Conservation (phyloP, 164 flowering plant genomes). For the Chimonanthus salicifolius region DNA sequence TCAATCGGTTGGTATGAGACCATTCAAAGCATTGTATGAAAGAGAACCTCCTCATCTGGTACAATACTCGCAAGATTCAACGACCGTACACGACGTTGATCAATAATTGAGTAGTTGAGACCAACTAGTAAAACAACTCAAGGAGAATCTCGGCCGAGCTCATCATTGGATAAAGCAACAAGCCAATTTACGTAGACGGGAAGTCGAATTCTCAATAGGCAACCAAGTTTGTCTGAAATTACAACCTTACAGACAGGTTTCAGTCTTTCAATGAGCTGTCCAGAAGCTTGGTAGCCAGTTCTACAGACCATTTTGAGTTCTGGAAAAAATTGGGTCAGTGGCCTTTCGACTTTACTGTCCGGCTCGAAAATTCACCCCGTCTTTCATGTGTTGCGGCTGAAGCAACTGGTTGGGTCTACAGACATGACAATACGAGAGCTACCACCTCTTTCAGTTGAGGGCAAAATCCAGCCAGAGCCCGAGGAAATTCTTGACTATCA, state of each 20-base stretch:
- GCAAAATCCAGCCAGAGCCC: too few species aligned
- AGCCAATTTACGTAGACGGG: not conserved
- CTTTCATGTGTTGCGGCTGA: too few species aligned
- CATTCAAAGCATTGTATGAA: not conserved
- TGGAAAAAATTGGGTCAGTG: too few species aligned
- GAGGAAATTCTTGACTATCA: too few species aligned
- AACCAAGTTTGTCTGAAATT: conserved; percentile 4
- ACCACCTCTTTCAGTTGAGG: too few species aligned
- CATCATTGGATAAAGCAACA: not conserved
- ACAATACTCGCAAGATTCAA: not conserved
- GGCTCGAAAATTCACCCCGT: too few species aligned
- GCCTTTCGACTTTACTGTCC: too few species aligned
- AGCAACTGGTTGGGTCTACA: too few species aligned
- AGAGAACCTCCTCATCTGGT: not conserved
- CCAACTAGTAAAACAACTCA: not conserved
- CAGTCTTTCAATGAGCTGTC: too few species aligned
- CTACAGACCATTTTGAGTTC: too few species aligned
- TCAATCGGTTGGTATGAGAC: not conserved
- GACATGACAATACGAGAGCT: too few species aligned
- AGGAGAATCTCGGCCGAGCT: not conserved
- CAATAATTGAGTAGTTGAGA: not conserved
- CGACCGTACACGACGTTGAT: not conserved
- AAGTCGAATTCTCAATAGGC: not conserved
- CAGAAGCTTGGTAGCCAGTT: too few species aligned
- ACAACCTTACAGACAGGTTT: not conserved